Evolutionary conservation across 2,329 filamentous ascomycete genomes (phyloP), one percentile per base, ranked within the genome.

Genomic region (Bipolaris gigantea): DNA sequence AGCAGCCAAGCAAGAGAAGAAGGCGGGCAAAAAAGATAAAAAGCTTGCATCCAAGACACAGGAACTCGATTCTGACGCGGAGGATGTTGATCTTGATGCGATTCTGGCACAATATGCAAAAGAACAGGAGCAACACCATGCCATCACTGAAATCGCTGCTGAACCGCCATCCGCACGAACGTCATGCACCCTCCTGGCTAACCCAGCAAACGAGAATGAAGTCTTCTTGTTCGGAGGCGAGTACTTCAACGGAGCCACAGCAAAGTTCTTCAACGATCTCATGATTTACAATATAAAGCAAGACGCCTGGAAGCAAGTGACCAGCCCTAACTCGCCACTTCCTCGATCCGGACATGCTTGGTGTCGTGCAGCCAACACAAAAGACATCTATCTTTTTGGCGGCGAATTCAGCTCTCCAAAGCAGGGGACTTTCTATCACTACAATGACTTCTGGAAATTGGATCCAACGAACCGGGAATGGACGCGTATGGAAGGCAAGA

Each of bases 381-480:
- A 88, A 59, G 86, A 89, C 32, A 84, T 97, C 48, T 99, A 96
- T 73, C 79, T 99, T 15, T 97, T 97, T 69, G 94, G 94, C 60
- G 94, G 93, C 57, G 94, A 99, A 76, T 99, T 99, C 74, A 95
- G 90, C 53, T 93, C 89, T 25, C 94, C 94, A 2, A 97, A 97
- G 73, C 94, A 97, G 76, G 94, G 94, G 4, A 97, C 93, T 0
- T 99, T 99, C 70, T 97, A 99, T 74, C 94, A 99, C 76, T 99
- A 99, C 78, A 96, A 96, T 69, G 94, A 97, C 77, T 97, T 99
- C 73, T 99, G 94, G 93, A 83, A 89, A 45, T 83, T 97, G 39
- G 92, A 97, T 70, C 89, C 93, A 0, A 83, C 82, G 8, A 87
- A 85, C 7, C 83, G 92, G 65, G 94, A 99, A 78, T 99, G 94